Base-by-base conservation (phyloP, 2,329 filamentous ascomycete species). In the Trichoderma oligosporum region DNA sequence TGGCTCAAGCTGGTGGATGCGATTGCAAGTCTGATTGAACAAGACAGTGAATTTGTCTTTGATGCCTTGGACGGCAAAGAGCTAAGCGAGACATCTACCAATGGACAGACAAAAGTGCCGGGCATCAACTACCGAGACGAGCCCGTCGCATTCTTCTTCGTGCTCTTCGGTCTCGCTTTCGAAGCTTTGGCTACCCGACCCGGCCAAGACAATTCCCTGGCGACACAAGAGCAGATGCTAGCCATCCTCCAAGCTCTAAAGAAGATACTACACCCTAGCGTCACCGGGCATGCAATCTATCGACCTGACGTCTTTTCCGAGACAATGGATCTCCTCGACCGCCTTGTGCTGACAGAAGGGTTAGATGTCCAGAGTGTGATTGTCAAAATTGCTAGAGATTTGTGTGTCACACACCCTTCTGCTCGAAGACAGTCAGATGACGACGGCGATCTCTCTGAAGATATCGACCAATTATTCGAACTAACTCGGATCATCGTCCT, bases 51-150 rank as follows among this genome's bases (percentile, higher is more conserved):
- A 60, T 96, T 97, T 62, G 94, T 99, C 3, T 99, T 99, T 68
- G 92, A 97, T 71, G 94, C 94, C 1, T 76, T 99, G 6, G 94
- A 99, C 68, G 92, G 92, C 51, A 96, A 94, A 68, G 82, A 83
- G 65, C 74, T 75, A 0, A 76, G 78, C 8, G 79, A 74, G 20
- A 71, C 75, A 4, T 71, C 73, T 8, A 66, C 72, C 24, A 81
- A 79, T 59, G 78, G 77, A 2, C 76, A 81, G 41, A 75, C 78
- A 14, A 89, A 87, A 68, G 82, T 80, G 3, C 80, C 86, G 47
- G 89, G 93, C 63, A 97, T 99, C 75, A 97, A 97, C 71, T 99
- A 99, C 70, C 89, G 94, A 46, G 93, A 97, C 67, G 94, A 99
- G 70, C 94, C 94, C 0, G 91, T 97, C 1, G 94, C 94, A 0